These are phyloP conservation scores for Mucor ambiguus DNA, from an alignment of 371 early-diverging fungal species.

Conservation along the genomic window DNA sequence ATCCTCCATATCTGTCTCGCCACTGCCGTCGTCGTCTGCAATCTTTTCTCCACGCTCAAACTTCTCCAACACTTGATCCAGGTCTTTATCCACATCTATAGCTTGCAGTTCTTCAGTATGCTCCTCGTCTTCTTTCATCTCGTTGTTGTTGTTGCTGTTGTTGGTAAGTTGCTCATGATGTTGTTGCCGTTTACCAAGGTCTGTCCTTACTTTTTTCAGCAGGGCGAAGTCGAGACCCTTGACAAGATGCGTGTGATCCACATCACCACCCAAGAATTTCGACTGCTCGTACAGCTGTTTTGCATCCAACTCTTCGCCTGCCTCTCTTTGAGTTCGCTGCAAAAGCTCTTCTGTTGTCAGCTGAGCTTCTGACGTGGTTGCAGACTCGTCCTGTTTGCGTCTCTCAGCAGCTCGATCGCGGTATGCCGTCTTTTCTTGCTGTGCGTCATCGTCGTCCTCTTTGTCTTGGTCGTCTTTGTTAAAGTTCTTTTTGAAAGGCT, in stretches of 20 bases:
- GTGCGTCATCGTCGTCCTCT: conserved; percentile 6
- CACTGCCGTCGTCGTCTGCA: background rate
- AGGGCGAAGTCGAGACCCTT: conserved; percentile 89
- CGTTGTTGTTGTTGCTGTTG: conserved; percentile 10
- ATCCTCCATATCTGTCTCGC: conserved; percentile 8
- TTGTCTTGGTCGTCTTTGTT: conserved; percentile 9
- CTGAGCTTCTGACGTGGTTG: conserved; percentile 27
- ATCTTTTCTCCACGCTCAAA: conserved; percentile 22
- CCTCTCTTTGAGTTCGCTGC: conserved; percentile 27
- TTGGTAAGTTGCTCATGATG: no score
- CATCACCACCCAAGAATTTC: conserved; percentile 89
- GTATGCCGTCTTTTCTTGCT: conserved; percentile 42
- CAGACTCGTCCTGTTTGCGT: conserved; percentile 60
- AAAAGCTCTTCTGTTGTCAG: conserved; percentile 34
- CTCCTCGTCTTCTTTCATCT: conserved; percentile 26
- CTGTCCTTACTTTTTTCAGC: conserved; percentile 65
- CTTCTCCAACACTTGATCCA: conserved; percentile 19
- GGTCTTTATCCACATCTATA: conserved; percentile 22
- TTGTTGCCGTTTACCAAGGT: conserved; percentile 16
- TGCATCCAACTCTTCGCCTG: conserved; percentile 46
- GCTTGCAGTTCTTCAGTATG: conserved; percentile 6
- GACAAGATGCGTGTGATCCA: conserved; percentile 87
- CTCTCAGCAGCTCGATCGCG: conserved; percentile 93
- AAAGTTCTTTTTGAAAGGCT: conserved; percentile 31
- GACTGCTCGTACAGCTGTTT: conserved; percentile 74